phyloP scores from a whole-genome alignment of 371 early-diverging fungal species.

The Haplosporangium sp. region DNA sequence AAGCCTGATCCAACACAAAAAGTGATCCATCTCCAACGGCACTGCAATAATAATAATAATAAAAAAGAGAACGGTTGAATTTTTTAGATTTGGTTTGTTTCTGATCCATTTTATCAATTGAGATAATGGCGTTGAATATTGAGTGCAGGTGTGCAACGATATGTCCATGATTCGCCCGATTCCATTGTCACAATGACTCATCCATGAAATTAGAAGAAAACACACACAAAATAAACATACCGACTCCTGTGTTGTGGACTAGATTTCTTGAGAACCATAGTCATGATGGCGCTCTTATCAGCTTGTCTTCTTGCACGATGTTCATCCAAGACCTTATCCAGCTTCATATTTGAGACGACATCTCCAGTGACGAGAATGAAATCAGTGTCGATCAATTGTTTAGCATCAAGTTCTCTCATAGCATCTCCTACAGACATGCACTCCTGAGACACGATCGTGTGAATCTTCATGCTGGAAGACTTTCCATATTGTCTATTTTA shows the following conservation, averaged over 20 bases:
- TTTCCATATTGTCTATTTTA: conserved; percentile 35
- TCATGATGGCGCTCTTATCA: conserved; percentile 94
- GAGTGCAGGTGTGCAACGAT: neutral
- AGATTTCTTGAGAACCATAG: conserved; percentile 75
- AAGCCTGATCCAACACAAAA: conserved; percentile 83
- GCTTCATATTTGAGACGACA: conserved; percentile 89
- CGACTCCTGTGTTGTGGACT: conserved; percentile 56
- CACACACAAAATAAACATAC: conserved; percentile 55
- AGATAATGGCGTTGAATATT: too few relatives aligned
- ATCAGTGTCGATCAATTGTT: conserved; percentile 84
- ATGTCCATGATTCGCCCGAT: neutral
- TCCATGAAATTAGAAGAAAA: conserved; percentile 1
- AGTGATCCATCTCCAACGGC: conserved; percentile 83
- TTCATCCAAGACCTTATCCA: conserved; percentile 79
- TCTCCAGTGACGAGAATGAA: conserved; percentile 95
- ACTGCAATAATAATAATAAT: conserved; percentile 43
- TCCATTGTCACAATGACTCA: conserved; percentile 25
- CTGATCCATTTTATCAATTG: neutral
- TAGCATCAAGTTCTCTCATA: conserved; percentile 89
- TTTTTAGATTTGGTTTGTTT: too few relatives aligned
- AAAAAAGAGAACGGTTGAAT: neutral
- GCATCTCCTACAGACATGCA: conserved; percentile 94
- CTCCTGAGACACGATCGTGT: conserved; percentile 81
- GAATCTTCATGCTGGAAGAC: conserved; percentile 75
- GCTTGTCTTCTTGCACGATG: conserved; percentile 72